Conservation (phyloP, 305 asterid species). For the Ilex paraguariensis region DNA sequence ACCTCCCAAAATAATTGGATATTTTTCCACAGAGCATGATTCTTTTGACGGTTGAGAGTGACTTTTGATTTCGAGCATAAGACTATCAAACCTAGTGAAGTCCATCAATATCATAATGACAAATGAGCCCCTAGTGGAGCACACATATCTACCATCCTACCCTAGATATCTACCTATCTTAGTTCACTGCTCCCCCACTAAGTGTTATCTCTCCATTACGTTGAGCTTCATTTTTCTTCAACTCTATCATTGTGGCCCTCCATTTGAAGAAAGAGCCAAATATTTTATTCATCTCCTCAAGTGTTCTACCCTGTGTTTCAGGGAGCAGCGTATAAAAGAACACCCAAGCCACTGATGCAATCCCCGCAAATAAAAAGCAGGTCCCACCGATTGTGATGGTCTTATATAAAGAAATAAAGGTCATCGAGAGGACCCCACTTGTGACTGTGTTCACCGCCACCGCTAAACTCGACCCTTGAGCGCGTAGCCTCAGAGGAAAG, state of each 20-base stretch:
- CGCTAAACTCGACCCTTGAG: slow-evolving; percentile 55
- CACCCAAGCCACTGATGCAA: slow-evolving; percentile 31
- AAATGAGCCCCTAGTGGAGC: too few species aligned
- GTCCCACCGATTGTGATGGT: slow-evolving; percentile 53
- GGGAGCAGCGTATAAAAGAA: slow-evolving; percentile 55
- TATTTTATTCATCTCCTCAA: slow-evolving; percentile 51
- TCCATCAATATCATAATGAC: too few species aligned
- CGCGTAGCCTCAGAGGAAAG: slow-evolving; percentile 51
- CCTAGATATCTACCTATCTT: too few species aligned
- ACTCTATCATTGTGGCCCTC: slow-evolving; percentile 34
- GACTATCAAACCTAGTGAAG: too few species aligned
- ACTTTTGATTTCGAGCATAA: too few species aligned
- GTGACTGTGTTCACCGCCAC: slow-evolving; percentile 39
- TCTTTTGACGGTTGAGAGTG: too few species aligned
- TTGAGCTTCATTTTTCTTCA: slow-evolving; percentile 10
- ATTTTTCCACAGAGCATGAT: too few species aligned
- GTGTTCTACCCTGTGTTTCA: slow-evolving; percentile 44
- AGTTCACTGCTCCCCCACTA: too few species aligned
- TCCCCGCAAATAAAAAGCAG: slow-evolving; percentile 37
- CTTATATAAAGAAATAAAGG: slow-evolving; percentile 41
- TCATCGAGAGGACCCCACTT: slow-evolving; percentile 44
- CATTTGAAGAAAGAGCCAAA: slow-evolving; percentile 51
- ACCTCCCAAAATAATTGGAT: too few species aligned
- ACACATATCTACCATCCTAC: too few species aligned
- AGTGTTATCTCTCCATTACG: too few species aligned